These are phyloP conservation scores for Globisporangium rhizosaccharum DNA, from an alignment of 352 stramenopile species.

Conservation along the genomic window DNA sequence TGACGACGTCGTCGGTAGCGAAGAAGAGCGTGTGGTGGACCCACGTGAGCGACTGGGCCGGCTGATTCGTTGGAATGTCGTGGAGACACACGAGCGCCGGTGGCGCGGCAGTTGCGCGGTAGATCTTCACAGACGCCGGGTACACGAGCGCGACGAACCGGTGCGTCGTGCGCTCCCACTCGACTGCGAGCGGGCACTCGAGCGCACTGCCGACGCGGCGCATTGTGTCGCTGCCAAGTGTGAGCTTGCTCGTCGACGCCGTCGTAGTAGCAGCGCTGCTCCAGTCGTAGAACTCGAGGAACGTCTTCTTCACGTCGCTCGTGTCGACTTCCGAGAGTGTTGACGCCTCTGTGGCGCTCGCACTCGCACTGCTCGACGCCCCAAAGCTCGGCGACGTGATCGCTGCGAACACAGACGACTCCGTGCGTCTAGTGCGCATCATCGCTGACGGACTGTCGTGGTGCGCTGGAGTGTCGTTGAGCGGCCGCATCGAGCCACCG, in stretches of 20 bases:
- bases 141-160: slow-evolving; percentile 63
- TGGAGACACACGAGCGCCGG: slow-evolving; percentile 38
- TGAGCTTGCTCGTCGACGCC: slow-evolving; percentile 6
- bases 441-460: slow-evolving; percentile 32
- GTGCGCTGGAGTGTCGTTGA: slow-evolving; percentile 12
- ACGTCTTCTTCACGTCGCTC: slow-evolving; percentile 48
- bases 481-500: slow-evolving; percentile 15
- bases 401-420: slow-evolving; percentile 44
- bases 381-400: slow-evolving; percentile 28
- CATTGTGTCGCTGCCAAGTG: slow-evolving; percentile 7
- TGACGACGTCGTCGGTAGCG: slow-evolving; percentile 47
- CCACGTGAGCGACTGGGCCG: slow-evolving; percentile 46
- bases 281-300: slow-evolving; percentile 78
- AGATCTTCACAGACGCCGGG: slow-evolving; percentile 36
- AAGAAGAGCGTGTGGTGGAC: slow-evolving; percentile 71
- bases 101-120: slow-evolving; percentile 22
- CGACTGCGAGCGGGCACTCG: slow-evolving; percentile 51
- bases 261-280: slow-evolving; percentile 6
- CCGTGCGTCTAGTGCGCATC: slow-evolving; percentile 38
- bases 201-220: slow-evolving; percentile 26
- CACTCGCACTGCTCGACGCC: slow-evolving; percentile 12
- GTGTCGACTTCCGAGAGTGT: slow-evolving; percentile 11
- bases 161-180: slow-evolving; percentile 48
- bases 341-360: slow-evolving; percentile 10
- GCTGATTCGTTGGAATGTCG: slow-evolving; percentile 41